These are phyloP conservation scores for Picea abies DNA, from an alignment of 83 land plant genomes.

Conservation along the genomic window DNA sequence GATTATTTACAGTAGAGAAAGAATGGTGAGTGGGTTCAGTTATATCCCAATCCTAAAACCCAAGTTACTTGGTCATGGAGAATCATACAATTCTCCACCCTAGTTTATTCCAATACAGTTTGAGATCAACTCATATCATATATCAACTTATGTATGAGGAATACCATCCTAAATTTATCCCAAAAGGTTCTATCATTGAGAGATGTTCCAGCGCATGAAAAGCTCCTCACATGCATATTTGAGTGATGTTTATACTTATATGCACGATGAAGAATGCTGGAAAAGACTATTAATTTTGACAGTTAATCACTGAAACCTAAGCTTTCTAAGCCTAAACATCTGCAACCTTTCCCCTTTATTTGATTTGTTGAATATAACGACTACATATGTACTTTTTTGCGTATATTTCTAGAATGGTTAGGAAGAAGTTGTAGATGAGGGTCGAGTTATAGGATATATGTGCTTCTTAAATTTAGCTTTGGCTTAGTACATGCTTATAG, in stretches of 20 bases:
- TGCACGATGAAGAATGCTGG: conserved; percentile 65
- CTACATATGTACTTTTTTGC: conserved; percentile 48
- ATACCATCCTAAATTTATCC: conserved; percentile 96
- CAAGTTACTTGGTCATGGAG: conserved; percentile 70
- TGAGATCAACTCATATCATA: conserved; percentile 80
- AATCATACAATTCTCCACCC: conserved; percentile 91
- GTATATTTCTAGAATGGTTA: too few relatives aligned
- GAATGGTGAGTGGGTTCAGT: too few relatives aligned
- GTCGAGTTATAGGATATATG: too few relatives aligned
- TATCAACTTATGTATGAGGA: conserved; percentile 95
- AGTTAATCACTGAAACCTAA: conserved; percentile 73
- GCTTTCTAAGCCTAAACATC: conserved; percentile 76
- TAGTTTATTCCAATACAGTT: conserved; percentile 97
- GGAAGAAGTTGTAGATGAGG: too few relatives aligned
- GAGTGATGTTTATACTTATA: conserved; percentile 94
- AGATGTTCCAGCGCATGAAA: conserved; percentile 88
- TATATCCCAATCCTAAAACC: too few relatives aligned
- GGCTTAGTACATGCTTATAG: too few relatives aligned
- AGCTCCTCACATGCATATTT: conserved; percentile 76
- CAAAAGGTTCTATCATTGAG: conserved; percentile 81
- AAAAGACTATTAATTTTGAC: conserved; percentile 86
- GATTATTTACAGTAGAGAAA: too few relatives aligned
- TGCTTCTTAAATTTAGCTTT: too few relatives aligned
- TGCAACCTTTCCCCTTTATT: conserved; percentile 79
- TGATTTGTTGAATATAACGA: conserved; percentile 92